A percentile compares a stretch with the other conserved stretches of the same genome.
These are phyloP conservation scores for Glebionis coronaria DNA, from an alignment of 129 eudicot genomes.

Conservation along the genomic window DNA sequence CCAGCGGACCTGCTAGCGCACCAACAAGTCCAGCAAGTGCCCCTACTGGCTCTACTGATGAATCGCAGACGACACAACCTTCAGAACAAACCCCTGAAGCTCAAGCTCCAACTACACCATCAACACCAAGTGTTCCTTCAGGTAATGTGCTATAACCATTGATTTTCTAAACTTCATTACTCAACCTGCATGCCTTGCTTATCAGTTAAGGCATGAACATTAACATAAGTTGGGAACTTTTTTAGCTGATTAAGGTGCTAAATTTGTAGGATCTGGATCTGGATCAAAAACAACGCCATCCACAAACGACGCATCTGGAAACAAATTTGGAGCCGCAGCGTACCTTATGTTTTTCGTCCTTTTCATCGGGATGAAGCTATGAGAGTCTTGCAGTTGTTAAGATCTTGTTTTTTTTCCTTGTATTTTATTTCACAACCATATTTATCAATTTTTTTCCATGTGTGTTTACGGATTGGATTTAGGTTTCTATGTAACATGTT, in stretches of 20 bases:
- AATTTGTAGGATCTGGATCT: conserved; percentile 48
- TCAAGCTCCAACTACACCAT: conserved; percentile 28
- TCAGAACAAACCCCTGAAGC: conserved; percentile 29
- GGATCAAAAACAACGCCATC: conserved; percentile 61
- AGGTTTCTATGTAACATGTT: conserved; percentile 11
- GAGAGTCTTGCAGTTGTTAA: conserved; percentile 22
- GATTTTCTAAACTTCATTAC: no score
- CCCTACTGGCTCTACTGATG: conserved; percentile 18
- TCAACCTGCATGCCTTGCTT: no score
- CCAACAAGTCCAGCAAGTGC: conserved; percentile 30
- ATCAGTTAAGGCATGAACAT: background rate
- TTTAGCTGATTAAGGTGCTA: background rate
- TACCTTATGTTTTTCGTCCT: conserved; percentile 35
- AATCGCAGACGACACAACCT: conserved; percentile 9
- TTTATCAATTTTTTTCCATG: conserved; percentile 23
- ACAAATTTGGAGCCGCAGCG: conserved; percentile 34
- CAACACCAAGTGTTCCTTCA: conserved; percentile 19
- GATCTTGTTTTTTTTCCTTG: background rate
- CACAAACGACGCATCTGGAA: conserved; percentile 47
- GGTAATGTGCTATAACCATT: conserved; percentile 20
- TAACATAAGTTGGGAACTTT: background rate
- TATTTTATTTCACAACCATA: conserved; percentile 7
- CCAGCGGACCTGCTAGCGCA: conserved; percentile 26
- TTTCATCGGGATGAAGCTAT: conserved; percentile 33
- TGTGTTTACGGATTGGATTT: background rate